Evolutionary conservation across 73 alveolate genomes (phyloP).

Genomic region (Urostyla sp.): DNA sequence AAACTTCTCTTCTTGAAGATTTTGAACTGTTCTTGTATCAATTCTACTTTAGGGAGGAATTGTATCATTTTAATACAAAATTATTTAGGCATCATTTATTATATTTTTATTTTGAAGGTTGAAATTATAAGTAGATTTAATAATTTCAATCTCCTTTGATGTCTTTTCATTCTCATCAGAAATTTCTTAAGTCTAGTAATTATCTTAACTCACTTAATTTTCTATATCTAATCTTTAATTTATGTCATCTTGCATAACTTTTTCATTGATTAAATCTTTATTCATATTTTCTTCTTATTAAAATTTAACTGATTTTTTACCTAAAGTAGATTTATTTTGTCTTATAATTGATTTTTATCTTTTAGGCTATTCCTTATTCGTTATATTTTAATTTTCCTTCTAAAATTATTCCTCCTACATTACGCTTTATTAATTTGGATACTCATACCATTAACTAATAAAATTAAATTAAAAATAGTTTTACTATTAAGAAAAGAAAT

Average conservation of each 20-base stretch:
- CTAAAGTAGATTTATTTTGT: too few species aligned
- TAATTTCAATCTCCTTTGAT: conserved; percentile 6
- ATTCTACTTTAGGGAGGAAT: not conserved
- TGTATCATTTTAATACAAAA: not conserved
- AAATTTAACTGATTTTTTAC: too few species aligned
- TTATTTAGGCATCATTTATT: conserved; percentile 1
- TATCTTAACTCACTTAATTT: not conserved
- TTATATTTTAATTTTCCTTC: too few species aligned
- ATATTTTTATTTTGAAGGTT: conserved; percentile 6
- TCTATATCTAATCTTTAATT: not conserved
- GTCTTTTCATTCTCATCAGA: conserved; percentile 35
- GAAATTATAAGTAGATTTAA: conserved; percentile 9
- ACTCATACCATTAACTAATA: too few species aligned
- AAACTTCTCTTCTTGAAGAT: conserved; percentile 27
- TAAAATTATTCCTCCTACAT: too few species aligned
- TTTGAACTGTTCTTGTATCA: not conserved
- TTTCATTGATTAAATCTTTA: not conserved
- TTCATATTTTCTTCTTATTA: too few species aligned
- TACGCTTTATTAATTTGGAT: too few species aligned
- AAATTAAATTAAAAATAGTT: too few species aligned
- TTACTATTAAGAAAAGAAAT: conserved; percentile 68
- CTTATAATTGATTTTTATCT: too few species aligned
- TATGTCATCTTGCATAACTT: conserved; percentile 18
- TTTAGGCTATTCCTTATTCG: too few species aligned
- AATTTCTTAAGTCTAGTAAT: not conserved